These are phyloP conservation scores for Coriolopsis trogii DNA, from an alignment of 1,284 basidiomycete genomes.

Conservation along the genomic window DNA sequence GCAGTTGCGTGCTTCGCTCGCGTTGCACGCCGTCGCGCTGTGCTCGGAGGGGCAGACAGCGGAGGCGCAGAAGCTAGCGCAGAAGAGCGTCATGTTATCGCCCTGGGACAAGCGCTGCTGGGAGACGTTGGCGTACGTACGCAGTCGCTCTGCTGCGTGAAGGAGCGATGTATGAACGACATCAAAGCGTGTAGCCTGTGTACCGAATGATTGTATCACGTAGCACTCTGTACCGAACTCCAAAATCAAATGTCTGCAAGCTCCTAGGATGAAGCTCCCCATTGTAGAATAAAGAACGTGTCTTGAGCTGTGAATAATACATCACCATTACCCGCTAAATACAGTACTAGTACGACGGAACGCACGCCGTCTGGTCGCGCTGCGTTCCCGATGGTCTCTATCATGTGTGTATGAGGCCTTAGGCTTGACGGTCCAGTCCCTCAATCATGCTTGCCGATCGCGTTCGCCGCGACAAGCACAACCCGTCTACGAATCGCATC, in stretches of 20 bases:
- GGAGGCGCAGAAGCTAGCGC: slow-evolving; percentile 49
- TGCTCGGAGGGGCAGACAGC: slow-evolving; percentile 33
- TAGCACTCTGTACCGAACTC: slow-evolving; percentile 5
- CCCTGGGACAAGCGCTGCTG: slow-evolving; percentile 65
- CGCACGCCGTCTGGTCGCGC: not conserved
- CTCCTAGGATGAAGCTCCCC: no score
- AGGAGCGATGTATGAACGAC: not conserved
- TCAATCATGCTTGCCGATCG: slow-evolving; percentile 22
- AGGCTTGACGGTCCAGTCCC: not conserved
- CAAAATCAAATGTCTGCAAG: no score
- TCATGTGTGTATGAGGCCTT: not conserved
- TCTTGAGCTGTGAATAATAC: slow-evolving; percentile 26
- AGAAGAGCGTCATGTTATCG: slow-evolving; percentile 68
- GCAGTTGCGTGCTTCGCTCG: slow-evolving; percentile 42
- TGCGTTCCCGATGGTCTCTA: slow-evolving; percentile 2
- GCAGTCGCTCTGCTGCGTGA: slow-evolving; percentile 13
- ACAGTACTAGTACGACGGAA: slow-evolving; percentile 10
- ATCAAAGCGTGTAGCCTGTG: not conserved
- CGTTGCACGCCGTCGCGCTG: slow-evolving; percentile 44
- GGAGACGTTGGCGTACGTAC: slow-evolving; percentile 61
- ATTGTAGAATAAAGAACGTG: slow-evolving; percentile 14
- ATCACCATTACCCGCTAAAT: slow-evolving; percentile 20
- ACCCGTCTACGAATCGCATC: slow-evolving; percentile 46
- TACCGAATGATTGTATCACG: no score
- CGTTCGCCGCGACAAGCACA: slow-evolving; percentile 40